Base-by-base conservation (phyloP, 352 stramenopile genomes). In the Globisporangium irregulare region DNA sequence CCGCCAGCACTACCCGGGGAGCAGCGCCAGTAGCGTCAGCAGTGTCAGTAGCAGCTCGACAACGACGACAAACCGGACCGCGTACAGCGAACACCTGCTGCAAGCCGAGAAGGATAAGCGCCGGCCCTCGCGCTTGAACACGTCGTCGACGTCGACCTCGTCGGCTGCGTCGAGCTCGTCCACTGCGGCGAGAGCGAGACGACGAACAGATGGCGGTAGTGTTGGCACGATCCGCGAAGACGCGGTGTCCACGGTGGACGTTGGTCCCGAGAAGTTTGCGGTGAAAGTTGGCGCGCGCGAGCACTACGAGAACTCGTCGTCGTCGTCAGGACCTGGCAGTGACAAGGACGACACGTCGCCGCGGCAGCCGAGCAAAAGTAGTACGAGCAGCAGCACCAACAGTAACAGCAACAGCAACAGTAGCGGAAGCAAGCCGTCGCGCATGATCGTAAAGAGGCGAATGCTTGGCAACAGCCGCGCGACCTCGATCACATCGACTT, bases 401-500 rank as follows among this genome's bases (percentile, higher is more conserved):
- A 78, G n/a, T 62, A 71, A 25, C 73, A 64, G 53, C 62, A 73
- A 25, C 73, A 64, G 53, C 62, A 73, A 65, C 67, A 78, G 7
- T 46, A 70, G 32, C 38, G 73, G 61, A 1, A 76, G 63, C 46
- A 86, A 86, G 41, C 80, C 78, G 18, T 88, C 80, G 7, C 71
- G 80, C 14, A 86, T 86, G 76, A 80, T 86, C 10, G 78, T 86
- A 15, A 86, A 86, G 68, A 68, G 78, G 32, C 70, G 78, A 22
- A 68, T 62, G 22, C 59, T 68, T 27, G 18, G 71, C 70, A 55
- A 80, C 74, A 61, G 74, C 65, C 4, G 71, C 74, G 5, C 66
- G 6, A 64, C 59, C 29, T 68, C 67, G 1, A 61, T 67, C 34
- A 66, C 57, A 2, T 68, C 67, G 22, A 57, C 53, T 1, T 62